Conservation (phyloP, 805 yeast genomes). For the Kuraishia piskuri region DNA sequence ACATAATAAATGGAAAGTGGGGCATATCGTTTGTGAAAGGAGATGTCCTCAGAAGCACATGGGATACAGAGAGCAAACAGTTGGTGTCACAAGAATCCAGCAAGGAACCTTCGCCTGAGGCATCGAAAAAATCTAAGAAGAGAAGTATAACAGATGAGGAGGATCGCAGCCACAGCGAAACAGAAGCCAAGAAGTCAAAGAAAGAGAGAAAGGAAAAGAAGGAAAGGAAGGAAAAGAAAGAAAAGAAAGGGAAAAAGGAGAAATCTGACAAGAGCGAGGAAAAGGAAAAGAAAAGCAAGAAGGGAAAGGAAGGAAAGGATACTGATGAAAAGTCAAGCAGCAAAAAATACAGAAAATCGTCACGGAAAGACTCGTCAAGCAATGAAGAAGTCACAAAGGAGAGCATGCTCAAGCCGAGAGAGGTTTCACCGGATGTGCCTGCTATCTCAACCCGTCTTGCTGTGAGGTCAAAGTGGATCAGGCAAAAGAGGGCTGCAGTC, state of each 20-base stretch:
- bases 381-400: slow-evolving; percentile 25
- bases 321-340: slow-evolving; percentile 20
- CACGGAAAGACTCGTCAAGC: slow-evolving; percentile 17
- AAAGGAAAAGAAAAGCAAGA: slow-evolving; percentile 18
- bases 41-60: slow-evolving; percentile 72
- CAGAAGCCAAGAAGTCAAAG: slow-evolving; percentile 16
- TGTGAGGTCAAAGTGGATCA: slow-evolving; percentile 80
- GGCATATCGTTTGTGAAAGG: slow-evolving; percentile 86
- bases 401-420: slow-evolving; percentile 32
- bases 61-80: slow-evolving; percentile 52
- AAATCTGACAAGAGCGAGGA: slow-evolving; percentile 21
- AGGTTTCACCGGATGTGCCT: slow-evolving; percentile 11
- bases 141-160: slow-evolving; percentile 16
- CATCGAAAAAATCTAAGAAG: slow-evolving; percentile 10
- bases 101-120: slow-evolving; percentile 12
- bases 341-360: slow-evolving; percentile 18
- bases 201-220: slow-evolving; percentile 21
- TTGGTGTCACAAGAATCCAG: slow-evolving; percentile 9
- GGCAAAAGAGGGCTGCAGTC: slow-evolving; percentile 85
- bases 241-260: slow-evolving; percentile 22
- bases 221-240: slow-evolving; percentile 17
- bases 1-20: slow-evolving; percentile 76
- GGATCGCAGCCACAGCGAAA: slow-evolving; percentile 17
- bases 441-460: slow-evolving; percentile 50
- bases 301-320: slow-evolving; percentile 18